phyloP scores from a whole-genome alignment of 1,139 yeast genomes.

The Lodderomyces margitis region DNA sequence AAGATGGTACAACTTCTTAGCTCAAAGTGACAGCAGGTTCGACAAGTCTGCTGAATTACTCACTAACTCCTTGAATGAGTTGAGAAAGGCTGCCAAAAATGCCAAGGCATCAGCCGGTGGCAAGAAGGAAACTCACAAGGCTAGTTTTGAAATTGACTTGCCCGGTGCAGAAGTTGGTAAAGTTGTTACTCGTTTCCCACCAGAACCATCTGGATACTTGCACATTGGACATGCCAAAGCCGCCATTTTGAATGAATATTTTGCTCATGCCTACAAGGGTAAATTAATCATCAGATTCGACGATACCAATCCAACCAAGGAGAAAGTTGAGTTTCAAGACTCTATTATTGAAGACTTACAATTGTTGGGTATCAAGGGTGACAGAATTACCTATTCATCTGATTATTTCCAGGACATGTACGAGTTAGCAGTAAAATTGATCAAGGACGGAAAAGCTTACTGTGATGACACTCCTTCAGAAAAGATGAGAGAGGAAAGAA shows the following conservation, averaged over 20 bases:
- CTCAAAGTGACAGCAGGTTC: constrained; percentile 66
- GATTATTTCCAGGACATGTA: constrained; percentile 91
- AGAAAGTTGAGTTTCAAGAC: constrained; percentile 88
- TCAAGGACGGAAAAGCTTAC: constrained; percentile 93
- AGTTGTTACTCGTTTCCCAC: constrained; percentile 91
- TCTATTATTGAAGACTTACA: constrained; percentile 87
- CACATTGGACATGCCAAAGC: constrained; percentile 99
- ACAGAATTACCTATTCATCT: constrained; percentile 80
- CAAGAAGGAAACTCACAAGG: constrained; percentile 79
- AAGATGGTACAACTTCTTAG: constrained; percentile 88
- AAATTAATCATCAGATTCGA: constrained; percentile 93
- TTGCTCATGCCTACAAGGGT: constrained; percentile 92
- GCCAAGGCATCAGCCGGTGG: constrained; percentile 53
- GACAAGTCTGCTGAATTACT: constrained; percentile 69
- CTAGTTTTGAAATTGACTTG: constrained; percentile 89
- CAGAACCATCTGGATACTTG: constrained; percentile 91
- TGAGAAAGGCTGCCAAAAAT: constrained; percentile 57
- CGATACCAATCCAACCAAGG: constrained; percentile 96
- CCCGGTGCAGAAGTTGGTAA: constrained; percentile 88
- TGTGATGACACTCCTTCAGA: constrained; percentile 95
- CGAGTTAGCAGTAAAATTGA: constrained; percentile 76
- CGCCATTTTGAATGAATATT: constrained; percentile 90
- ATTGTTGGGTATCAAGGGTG: constrained; percentile 89
- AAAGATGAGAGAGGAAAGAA: constrained; percentile 95
- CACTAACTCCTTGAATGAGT: constrained; percentile 66